Base-by-base conservation (phyloP, 2,329 filamentous ascomycete species). In the Endothia cerciana region DNA sequence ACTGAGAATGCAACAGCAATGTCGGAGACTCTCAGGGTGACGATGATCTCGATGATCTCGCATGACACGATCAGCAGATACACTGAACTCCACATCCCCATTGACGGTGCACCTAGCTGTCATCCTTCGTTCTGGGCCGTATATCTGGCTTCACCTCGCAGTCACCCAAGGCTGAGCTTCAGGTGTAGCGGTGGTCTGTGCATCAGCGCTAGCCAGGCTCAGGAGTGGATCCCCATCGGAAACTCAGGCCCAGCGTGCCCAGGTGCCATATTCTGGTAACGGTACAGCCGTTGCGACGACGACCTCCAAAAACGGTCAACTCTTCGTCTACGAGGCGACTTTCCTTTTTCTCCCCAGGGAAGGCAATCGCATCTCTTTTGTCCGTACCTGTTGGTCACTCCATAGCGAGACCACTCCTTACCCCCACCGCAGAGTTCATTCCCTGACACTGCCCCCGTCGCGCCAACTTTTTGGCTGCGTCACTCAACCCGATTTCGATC, bases 401-500 rank as follows among this genome's bases (percentile, higher is more conserved):
- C 41, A 45, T 53, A 51, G 65, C 59, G 65, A 62, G 57, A 10
- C 25, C 38, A 15, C 6, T 59, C 40, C 40, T 17, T 45, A 33
- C 25, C 57, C 45, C 25, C 25, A 28, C 38, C 57, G 28, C 22
- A 30, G 57, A 43, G 11, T 33, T 19, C 25, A 61, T 22, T 49
- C 41, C 40, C 58, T 55, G 62, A 49, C 65, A 40, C 56, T 57
- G 22, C 38, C 58, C 22, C 59, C 49, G 57, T 53, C 56, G 65
- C 62, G 62, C 65, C 65, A 59, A 47, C 59, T 49, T 64, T 64
- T 55, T 45, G 51, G 65, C 62, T 67, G 62, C 65, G 63, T 61
- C 63, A 56, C 56, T 66, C 65, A 56, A 67, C 62, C 60, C 65
- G 62, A 67, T 56, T 63, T 63, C 65, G 62, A 67, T 63, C 57